phyloP scores from a whole-genome alignment of 129 eudicot species.

The Helianthus tuberosus region DNA sequence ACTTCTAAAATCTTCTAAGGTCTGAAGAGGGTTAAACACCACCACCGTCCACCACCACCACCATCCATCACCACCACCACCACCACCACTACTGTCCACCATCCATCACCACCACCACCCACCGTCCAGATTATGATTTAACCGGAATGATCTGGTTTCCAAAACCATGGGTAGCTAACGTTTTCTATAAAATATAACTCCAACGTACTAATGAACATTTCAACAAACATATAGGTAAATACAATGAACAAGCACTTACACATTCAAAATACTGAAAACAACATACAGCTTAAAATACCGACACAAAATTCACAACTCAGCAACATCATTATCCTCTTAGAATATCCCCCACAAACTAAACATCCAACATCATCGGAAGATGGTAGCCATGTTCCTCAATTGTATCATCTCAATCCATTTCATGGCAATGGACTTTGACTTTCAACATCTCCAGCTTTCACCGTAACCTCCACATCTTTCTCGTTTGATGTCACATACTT shows the following conservation, averaged over 20 bases:
- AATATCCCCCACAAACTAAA: background rate
- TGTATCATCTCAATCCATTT: conserved; percentile 12
- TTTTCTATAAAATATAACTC: background rate
- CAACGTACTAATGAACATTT: background rate
- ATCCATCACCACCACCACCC: too few relatives aligned
- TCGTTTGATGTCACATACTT: conserved; percentile 45
- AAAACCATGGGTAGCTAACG: background rate
- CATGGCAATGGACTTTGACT: conserved; percentile 29
- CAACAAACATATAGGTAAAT: conserved; percentile 1
- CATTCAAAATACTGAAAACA: background rate
- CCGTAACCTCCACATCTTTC: conserved; percentile 26
- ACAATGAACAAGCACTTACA: background rate
- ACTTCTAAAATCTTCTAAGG: too few relatives aligned
- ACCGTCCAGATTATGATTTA: too few relatives aligned
- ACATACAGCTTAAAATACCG: conserved; percentile 4
- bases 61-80: too few relatives aligned
- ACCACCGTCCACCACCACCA: too few relatives aligned
- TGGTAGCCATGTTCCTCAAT: conserved; percentile 29
- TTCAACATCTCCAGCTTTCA: conserved; percentile 26
- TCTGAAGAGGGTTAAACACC: too few relatives aligned
- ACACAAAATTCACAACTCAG: conserved; percentile 26
- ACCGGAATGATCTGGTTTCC: background rate
- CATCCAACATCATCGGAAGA: conserved; percentile 40
- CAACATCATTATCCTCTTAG: background rate
- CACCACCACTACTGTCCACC: too few relatives aligned